phyloP scores from a whole-genome alignment of 1,284 basidiomycete genomes.

The Phylloboletellus chloephorus region DNA sequence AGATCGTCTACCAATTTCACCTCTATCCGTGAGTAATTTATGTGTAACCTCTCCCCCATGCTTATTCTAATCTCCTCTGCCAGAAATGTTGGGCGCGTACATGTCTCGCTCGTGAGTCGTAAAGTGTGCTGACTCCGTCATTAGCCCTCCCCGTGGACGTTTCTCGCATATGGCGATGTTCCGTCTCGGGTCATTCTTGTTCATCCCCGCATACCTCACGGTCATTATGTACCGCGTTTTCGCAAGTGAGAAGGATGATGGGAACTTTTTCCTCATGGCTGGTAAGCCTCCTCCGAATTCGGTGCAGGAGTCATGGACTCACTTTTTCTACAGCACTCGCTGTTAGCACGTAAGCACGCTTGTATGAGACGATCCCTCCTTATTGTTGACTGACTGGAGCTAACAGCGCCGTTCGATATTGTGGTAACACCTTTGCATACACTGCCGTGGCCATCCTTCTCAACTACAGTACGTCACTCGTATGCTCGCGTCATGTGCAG shows the following conservation, averaged over 20 bases:
- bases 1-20: constrained; percentile 79
- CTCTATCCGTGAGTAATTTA: constrained; percentile 68
- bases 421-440: constrained; percentile 72
- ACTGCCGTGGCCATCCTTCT: constrained; percentile 73
- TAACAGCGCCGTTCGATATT: constrained; percentile 64
- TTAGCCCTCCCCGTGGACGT: constrained; percentile 63
- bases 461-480: constrained; percentile 61
- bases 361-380: neutral
- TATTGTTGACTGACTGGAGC: constrained; percentile 9
- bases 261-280: constrained; percentile 66
- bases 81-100: constrained; percentile 52
- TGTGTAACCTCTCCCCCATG: constrained; percentile 14
- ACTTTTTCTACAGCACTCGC: constrained; percentile 45
- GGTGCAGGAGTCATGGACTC: constrained; percentile 8
- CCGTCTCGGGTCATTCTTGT: constrained; percentile 69
- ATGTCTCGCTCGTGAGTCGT: constrained; percentile 7
- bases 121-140: constrained; percentile 12
- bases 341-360: constrained; percentile 60
- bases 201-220: constrained; percentile 73
- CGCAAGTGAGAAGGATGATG: constrained; percentile 54
- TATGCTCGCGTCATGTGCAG: neutral
- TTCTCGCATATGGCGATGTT: constrained; percentile 85
- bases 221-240: constrained; percentile 67
- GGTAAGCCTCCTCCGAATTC: constrained; percentile 38
- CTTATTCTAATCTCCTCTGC: neutral